Evolutionary conservation across 495 filamentous ascomycete species (phyloP).

Genomic region (Aspergillus haitiensis): DNA sequence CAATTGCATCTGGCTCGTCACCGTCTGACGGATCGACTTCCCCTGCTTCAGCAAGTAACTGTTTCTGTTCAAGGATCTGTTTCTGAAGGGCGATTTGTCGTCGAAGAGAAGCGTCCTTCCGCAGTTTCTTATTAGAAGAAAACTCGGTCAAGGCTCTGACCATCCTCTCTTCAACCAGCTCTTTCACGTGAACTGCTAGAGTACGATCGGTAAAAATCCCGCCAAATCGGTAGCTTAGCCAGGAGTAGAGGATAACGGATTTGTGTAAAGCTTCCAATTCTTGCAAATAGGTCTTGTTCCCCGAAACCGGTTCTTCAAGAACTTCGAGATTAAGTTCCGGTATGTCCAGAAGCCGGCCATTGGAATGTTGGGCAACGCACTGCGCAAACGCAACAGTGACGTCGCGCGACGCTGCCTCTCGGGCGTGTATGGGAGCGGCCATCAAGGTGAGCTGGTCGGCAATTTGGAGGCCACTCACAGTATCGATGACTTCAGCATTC

Average conservation of each 20-base stretch:
- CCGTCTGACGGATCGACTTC: conserved; percentile 13
- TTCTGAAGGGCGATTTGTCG: conserved; percentile 46
- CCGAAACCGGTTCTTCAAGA: conserved; percentile 54
- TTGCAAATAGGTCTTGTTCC: conserved; percentile 54
- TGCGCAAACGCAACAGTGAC: conserved; percentile 60
- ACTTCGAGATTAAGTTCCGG: conserved; percentile 62
- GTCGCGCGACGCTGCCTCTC: conserved; percentile 24
- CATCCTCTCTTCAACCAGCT: conserved; percentile 75
- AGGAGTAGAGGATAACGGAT: conserved; percentile 78
- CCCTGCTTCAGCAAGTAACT: conserved; percentile 26
- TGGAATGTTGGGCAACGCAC: conserved; percentile 63
- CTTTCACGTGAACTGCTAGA: conserved; percentile 78
- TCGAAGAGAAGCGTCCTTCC: conserved; percentile 43
- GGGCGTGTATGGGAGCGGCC: conserved; percentile 57
- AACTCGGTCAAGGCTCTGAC: conserved; percentile 61
- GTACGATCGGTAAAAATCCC: conserved; percentile 77
- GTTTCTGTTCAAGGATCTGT: conserved; percentile 34
- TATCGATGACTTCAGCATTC: conserved; percentile 70
- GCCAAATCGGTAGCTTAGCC: conserved; percentile 71
- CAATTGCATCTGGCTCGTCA: conserved; percentile 17
- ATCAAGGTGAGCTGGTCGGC: conserved; percentile 74
- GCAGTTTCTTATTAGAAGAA: conserved; percentile 49
- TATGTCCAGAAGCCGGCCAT: conserved; percentile 67
- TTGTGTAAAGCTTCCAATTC: conserved; percentile 77
- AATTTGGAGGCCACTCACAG: conserved; percentile 60